Evolutionary conservation across 306 rosid genomes (phyloP).

Genomic region (Sechiopsis laciniata): DNA sequence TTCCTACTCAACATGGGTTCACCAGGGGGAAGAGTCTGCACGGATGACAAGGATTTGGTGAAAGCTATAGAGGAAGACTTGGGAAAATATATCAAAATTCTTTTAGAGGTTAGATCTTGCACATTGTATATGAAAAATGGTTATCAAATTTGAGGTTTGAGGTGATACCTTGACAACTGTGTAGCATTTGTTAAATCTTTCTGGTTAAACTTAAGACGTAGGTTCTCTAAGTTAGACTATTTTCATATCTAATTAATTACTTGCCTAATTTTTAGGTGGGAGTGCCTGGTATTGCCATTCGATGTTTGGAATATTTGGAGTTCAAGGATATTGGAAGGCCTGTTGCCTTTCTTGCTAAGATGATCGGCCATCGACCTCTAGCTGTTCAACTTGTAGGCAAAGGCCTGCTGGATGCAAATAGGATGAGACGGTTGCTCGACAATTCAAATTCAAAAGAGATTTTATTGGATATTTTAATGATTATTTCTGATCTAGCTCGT

Average conservation of each 20-base stretch:
- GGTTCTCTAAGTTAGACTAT: neutral
- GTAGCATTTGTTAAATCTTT: neutral
- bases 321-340: slow-evolving; percentile 66
- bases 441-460: slow-evolving; percentile 65
- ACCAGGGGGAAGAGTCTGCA: slow-evolving; percentile 67
- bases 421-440: slow-evolving; percentile 69
- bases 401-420: slow-evolving; percentile 67
- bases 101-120: slow-evolving; percentile 62
- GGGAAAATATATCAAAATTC: slow-evolving; percentile 69
- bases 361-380: slow-evolving; percentile 68
- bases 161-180: neutral
- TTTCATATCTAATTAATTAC: slow-evolving; percentile 16
- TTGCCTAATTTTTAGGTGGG: slow-evolving; percentile 61
- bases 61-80: slow-evolving; percentile 83
- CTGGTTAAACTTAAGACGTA: neutral
- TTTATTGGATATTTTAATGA: slow-evolving; percentile 67
- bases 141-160: neutral
- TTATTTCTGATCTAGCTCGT: slow-evolving; percentile 92
- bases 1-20: slow-evolving; percentile 78
- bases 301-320: slow-evolving; percentile 66
- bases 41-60: slow-evolving; percentile 69
- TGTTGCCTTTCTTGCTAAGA: slow-evolving; percentile 88
- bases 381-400: slow-evolving; percentile 76
- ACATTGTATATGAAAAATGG: neutral
- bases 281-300: slow-evolving; percentile 59